Percentiles rank a stretch among this genome's conserved stretches.
Conservation (phyloP, 176 grass and related monocot genomes). For the Carex scoparia region DNA sequence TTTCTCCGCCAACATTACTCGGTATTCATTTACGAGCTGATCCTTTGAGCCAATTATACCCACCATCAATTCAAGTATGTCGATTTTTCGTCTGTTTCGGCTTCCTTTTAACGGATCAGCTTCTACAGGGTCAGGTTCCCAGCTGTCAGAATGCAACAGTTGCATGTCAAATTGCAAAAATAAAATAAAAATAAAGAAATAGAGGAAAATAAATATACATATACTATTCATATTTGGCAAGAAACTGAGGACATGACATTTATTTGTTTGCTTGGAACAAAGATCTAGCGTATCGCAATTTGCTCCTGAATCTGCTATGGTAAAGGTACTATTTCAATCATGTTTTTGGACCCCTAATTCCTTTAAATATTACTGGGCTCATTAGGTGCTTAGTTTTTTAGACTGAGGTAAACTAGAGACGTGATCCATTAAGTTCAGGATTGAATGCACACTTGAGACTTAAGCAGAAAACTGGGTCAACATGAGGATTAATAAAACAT, state of each 20-base stretch:
- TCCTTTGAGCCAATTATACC: slow-evolving; percentile 97
- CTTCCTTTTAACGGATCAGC: slow-evolving; percentile 89
- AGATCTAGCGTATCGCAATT: not conserved
- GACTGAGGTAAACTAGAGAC: not conserved
- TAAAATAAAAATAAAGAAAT: slow-evolving; percentile 10
- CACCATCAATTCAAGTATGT: slow-evolving; percentile 95
- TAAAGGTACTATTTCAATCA: not conserved
- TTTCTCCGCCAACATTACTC: slow-evolving; percentile 96
- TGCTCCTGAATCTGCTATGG: not conserved
- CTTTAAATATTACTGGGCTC: not conserved
- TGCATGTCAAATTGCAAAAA: slow-evolving; percentile 27
- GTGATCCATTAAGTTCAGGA: not conserved
- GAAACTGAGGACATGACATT: not conserved
- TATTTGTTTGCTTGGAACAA: slow-evolving; percentile 4
- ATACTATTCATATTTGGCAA: not conserved
- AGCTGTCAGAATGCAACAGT: slow-evolving; percentile 44
- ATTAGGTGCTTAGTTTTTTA: not conserved
- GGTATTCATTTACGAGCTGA: slow-evolving; percentile 91
- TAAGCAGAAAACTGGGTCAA: not conserved
- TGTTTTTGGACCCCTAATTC: not conserved
- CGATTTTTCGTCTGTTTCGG: slow-evolving; percentile 86
- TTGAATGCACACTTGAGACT: not conserved
- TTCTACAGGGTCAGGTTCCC: slow-evolving; percentile 91
- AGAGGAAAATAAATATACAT: not conserved
- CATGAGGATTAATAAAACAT: not conserved